Percentiles rank a stretch among this genome's conserved stretches.
phyloP scores from a whole-genome alignment of 2,329 filamentous ascomycete species.

The Chaetomiaceae sp. region DNA sequence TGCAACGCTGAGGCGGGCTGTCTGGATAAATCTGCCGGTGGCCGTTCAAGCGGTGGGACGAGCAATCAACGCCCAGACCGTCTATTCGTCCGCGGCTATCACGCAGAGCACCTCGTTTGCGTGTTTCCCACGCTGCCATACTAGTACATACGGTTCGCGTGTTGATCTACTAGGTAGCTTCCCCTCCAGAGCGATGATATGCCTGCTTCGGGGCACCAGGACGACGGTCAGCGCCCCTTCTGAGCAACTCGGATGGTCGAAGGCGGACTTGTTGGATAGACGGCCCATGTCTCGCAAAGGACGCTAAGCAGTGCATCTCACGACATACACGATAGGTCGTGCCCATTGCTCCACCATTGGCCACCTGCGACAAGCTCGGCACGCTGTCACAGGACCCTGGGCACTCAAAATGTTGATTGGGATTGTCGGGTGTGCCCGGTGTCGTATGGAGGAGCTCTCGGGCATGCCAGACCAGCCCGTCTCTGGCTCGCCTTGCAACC shows the following conservation, averaged over 20 bases:
- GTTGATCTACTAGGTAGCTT: background rate
- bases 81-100: conserved; percentile 2
- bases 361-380: too few species aligned
- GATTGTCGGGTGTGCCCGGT: too few species aligned
- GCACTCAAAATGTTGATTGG: too few species aligned
- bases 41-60: conserved; percentile 1
- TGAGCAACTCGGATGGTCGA: conserved; percentile 1
- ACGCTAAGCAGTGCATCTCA: too few species aligned
- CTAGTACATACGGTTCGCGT: background rate
- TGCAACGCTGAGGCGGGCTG: background rate
- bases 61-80: conserved; percentile 1
- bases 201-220: background rate
- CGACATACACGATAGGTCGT: too few species aligned
- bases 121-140: background rate
- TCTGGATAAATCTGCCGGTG: conserved; percentile 21
- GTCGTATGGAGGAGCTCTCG: too few species aligned
- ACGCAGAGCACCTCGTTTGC: conserved; percentile 7
- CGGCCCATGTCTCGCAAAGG: too few species aligned
- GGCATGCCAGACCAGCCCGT: too few species aligned
- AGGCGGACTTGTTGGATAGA: too few species aligned
- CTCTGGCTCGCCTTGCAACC: too few species aligned
- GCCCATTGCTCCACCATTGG: too few species aligned
- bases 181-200: background rate
- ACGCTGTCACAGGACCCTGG: too few species aligned
- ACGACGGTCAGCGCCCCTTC: background rate